These are phyloP conservation scores for Phytophthora ramorum DNA, from an alignment of 352 stramenopile genomes.

Conservation along the genomic window DNA sequence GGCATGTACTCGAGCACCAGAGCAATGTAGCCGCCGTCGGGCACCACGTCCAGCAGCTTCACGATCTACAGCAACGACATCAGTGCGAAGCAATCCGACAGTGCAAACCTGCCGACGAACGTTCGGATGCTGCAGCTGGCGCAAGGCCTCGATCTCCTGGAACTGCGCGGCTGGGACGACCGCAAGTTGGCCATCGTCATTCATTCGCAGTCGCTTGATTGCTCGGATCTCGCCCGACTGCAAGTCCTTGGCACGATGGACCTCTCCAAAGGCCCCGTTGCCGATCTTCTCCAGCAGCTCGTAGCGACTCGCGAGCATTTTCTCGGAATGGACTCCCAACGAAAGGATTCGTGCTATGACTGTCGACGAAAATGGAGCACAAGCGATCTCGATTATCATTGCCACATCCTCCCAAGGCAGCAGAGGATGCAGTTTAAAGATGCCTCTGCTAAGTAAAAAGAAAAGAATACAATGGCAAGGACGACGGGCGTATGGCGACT, in stretches of 20 bases:
- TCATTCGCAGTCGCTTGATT: conserved; percentile 67
- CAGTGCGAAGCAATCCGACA: background rate
- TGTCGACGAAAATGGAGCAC: conserved; percentile 18
- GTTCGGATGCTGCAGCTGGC: conserved; percentile 75
- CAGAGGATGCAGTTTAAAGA: conserved; percentile 29
- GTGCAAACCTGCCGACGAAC: conserved; percentile 26
- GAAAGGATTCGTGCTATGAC: conserved; percentile 1
- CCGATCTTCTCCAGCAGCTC: conserved; percentile 71
- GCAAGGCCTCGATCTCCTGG: conserved; percentile 80
- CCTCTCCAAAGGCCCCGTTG: conserved; percentile 76
- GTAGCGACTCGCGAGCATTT: conserved; percentile 52
- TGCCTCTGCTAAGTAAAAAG: conserved; percentile 24
- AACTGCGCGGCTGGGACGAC: conserved; percentile 67
- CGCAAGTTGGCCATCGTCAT: conserved; percentile 51
- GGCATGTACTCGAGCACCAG: conserved; percentile 82
- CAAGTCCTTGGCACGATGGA: conserved; percentile 60
- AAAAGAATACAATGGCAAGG: conserved; percentile 40
- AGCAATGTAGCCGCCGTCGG: conserved; percentile 61
- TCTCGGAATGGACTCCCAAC: background rate
- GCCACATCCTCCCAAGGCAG: conserved; percentile 14
- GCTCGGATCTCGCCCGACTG: conserved; percentile 50
- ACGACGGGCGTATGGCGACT: conserved; percentile 9
- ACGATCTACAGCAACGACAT: conserved; percentile 51
- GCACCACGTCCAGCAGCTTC: conserved; percentile 64
- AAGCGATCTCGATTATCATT: conserved; percentile 35